Percentiles rank a stretch among this genome's conserved stretches.
Evolutionary conservation across 2,329 filamentous ascomycete genomes (phyloP).

Genomic region (Stemphylium beticola): DNA sequence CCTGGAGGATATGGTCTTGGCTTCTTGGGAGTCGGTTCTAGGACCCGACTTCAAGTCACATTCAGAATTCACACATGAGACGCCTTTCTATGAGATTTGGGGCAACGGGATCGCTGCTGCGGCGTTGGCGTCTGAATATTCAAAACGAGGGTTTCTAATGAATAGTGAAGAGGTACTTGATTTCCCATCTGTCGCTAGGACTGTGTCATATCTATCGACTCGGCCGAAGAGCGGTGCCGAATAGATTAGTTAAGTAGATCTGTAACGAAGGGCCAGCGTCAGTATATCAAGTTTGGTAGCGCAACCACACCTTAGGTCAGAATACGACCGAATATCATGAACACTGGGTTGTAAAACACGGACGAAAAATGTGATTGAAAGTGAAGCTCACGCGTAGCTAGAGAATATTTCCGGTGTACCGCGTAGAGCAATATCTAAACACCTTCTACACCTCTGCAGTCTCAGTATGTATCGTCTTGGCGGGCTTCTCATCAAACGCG

Average conservation of each 20-base stretch:
- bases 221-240: not conserved
- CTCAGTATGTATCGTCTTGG: not conserved
- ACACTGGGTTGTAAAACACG: too few species aligned
- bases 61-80: slow-evolving; percentile 1
- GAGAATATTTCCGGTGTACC: too few species aligned
- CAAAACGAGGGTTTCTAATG: not conserved
- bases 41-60: slow-evolving; percentile 4
- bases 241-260: too few species aligned
- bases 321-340: too few species aligned
- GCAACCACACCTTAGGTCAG: too few species aligned
- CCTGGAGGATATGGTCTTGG: slow-evolving; percentile 1
- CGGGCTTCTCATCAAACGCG: slow-evolving; percentile 20
- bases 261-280: too few species aligned
- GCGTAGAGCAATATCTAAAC: too few species aligned
- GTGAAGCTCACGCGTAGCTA: too few species aligned
- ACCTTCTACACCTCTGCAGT: not conserved
- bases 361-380: too few species aligned
- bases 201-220: not conserved
- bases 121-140: slow-evolving; percentile 2
- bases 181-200: not conserved
- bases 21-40: slow-evolving; percentile 4
- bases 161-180: slow-evolving; percentile 1
- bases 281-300: too few species aligned
- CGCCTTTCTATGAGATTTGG: slow-evolving; percentile 7
- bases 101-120: not conserved